Evolutionary conservation across 2,329 filamentous ascomycete genomes (phyloP).

Genomic region (Diaporthe eres): DNA sequence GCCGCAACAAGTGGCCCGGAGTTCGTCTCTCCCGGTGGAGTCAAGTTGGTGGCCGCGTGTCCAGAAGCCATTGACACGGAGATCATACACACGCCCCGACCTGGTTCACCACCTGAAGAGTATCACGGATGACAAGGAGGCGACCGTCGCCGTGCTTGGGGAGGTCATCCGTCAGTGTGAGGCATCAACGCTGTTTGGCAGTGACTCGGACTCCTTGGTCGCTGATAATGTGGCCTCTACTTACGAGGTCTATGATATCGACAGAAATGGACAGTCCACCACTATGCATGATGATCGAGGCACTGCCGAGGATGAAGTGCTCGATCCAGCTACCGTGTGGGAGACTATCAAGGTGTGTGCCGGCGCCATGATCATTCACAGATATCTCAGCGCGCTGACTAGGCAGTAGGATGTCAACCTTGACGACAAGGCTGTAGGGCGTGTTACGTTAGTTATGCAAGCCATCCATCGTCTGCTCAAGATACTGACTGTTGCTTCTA

Average conservation of each 20-base stretch:
- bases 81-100: slow-evolving; percentile 27
- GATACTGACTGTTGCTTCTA: slow-evolving; percentile 45
- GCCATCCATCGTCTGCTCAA: background rate
- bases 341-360: slow-evolving; percentile 51
- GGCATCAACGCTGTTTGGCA: slow-evolving; percentile 48
- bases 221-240: slow-evolving; percentile 58
- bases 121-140: slow-evolving; percentile 22
- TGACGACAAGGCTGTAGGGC: slow-evolving; percentile 62
- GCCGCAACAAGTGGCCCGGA: background rate
- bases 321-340: slow-evolving; percentile 60
- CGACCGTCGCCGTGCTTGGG: slow-evolving; percentile 50
- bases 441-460: slow-evolving; percentile 64
- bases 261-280: slow-evolving; percentile 58
- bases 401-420: slow-evolving; percentile 50
- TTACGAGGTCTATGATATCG: slow-evolving; percentile 71
- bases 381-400: background rate
- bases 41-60: slow-evolving; percentile 25
- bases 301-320: slow-evolving; percentile 53
- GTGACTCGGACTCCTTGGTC: slow-evolving; percentile 41
- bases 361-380: no score
- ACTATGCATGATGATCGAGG: slow-evolving; percentile 53
- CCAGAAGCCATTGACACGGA: slow-evolving; percentile 18
- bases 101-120: slow-evolving; percentile 35
- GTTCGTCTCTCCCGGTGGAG: slow-evolving; percentile 3
- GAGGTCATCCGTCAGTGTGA: slow-evolving; percentile 52